Evolutionary conservation across 352 stramenopile species (phyloP).

Genomic region (Nothophytophthora sp.): DNA sequence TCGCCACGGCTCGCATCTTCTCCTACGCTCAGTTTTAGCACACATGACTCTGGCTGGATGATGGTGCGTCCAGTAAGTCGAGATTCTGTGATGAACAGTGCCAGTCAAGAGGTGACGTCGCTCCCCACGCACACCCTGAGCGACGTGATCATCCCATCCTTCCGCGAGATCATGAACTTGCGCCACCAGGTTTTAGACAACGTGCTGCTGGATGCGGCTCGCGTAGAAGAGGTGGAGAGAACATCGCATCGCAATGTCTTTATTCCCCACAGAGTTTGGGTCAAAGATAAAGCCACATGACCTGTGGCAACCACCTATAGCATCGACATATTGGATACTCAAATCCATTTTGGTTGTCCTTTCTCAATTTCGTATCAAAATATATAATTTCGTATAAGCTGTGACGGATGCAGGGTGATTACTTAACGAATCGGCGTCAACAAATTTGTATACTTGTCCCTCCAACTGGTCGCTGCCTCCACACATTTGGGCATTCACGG

Average conservation of each 20-base stretch:
- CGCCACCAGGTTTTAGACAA: conserved; percentile 21
- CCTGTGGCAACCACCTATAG: no score
- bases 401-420: no score
- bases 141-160: conserved; percentile 15
- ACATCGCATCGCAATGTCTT: conserved; percentile 1
- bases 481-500: no score
- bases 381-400: neutral
- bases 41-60: conserved; percentile 14
- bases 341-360: conserved; percentile 2
- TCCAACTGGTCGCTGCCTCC: no score
- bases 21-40: conserved; percentile 12
- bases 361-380: neutral
- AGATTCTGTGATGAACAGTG: neutral
- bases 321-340: no score
- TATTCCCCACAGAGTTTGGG: conserved; percentile 1
- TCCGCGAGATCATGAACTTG: conserved; percentile 3
- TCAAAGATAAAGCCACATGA: neutral
- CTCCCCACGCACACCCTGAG: conserved; percentile 13
- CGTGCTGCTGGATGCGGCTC: conserved; percentile 11
- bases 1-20: neutral
- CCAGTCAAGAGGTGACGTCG: neutral
- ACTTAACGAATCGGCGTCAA: conserved; percentile 4
- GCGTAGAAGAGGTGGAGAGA: neutral
- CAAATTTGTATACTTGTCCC: neutral
- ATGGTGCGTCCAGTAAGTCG: conserved; percentile 6